Conservation (phyloP, 352 stramenopile species). For the Globisporangium heterothallicum region DNA sequence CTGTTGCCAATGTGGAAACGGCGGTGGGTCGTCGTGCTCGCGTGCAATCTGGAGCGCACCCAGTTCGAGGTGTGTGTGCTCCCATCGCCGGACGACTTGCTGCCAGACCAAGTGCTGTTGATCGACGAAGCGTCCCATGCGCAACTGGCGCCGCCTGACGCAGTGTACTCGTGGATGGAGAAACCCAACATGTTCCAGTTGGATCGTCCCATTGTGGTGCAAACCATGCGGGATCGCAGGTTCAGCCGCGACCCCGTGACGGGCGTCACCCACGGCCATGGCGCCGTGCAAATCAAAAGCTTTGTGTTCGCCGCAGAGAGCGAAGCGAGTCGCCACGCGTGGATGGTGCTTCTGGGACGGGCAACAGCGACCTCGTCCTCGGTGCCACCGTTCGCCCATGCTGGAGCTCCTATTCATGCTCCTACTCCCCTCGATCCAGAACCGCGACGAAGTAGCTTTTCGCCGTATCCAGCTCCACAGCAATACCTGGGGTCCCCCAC, state of each 20-base stretch:
- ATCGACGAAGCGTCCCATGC: slow-evolving; percentile 26
- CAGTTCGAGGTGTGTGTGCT: slow-evolving; percentile 56
- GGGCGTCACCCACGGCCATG: slow-evolving; percentile 26
- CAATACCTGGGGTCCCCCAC: slow-evolving; percentile 10
- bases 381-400: background rate
- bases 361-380: slow-evolving; percentile 2
- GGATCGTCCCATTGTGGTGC: slow-evolving; percentile 25
- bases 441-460: background rate
- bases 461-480: background rate
- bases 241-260: slow-evolving; percentile 30
- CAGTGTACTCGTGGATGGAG: slow-evolving; percentile 30
- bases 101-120: slow-evolving; percentile 43
- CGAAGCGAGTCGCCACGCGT: slow-evolving; percentile 20
- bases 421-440: no score
- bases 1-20: slow-evolving; percentile 52
- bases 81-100: slow-evolving; percentile 22
- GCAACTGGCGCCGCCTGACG: slow-evolving; percentile 10
- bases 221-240: slow-evolving; percentile 25
- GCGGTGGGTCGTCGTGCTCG: slow-evolving; percentile 52
- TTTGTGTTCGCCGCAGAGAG: slow-evolving; percentile 39
- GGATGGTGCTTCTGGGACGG: slow-evolving; percentile 25
- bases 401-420: no score
- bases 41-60: slow-evolving; percentile 37
- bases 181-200: slow-evolving; percentile 37
- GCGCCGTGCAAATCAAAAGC: slow-evolving; percentile 25